Conservation (phyloP, 305 asterid genomes). For the Petunia hybrid region DNA sequence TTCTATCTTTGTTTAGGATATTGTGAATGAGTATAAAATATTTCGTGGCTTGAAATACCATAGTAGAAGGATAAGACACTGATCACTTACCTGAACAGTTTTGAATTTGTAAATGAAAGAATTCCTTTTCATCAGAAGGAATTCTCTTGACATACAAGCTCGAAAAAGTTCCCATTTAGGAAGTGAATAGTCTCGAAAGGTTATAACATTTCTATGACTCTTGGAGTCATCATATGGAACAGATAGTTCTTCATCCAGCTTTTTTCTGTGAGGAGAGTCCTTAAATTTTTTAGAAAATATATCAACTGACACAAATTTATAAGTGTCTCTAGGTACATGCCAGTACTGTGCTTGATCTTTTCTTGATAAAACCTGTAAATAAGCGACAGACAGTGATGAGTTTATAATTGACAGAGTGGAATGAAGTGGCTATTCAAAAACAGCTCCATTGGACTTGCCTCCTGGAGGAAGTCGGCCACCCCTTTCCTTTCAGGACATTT, state of each 20-base stretch:
- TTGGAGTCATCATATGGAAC: conserved; percentile 56
- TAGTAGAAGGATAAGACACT: neutral
- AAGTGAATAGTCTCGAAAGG: conserved; percentile 57
- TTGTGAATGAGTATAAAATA: neutral
- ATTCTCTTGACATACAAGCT: conserved; percentile 81
- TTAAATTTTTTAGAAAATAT: conserved; percentile 54
- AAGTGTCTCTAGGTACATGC: conserved; percentile 48
- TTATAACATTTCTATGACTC: conserved; percentile 55
- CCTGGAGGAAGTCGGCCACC: conserved; percentile 66
- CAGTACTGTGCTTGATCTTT: conserved; percentile 89
- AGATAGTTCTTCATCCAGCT: conserved; percentile 54
- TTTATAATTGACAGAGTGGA: conserved; percentile 8
- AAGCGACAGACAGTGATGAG: neutral
- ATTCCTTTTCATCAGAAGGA: conserved; percentile 78
- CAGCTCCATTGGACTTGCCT: conserved; percentile 43
- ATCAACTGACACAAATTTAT: conserved; percentile 59
- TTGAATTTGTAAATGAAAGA: conserved; percentile 66
- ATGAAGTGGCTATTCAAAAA: neutral
- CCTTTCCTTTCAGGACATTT: conserved; percentile 71
- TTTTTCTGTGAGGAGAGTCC: conserved; percentile 54
- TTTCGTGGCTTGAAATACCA: neutral
- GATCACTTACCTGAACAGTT: conserved; percentile 62
- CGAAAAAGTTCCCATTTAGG: conserved; percentile 71
- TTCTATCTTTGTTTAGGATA: neutral
- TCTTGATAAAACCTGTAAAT: conserved; percentile 67